Evolutionary conservation across 495 filamentous ascomycete genomes (phyloP), one percentile per base, ranked within the genome.

Genomic region (Trichoderma asperelloides): DNA sequence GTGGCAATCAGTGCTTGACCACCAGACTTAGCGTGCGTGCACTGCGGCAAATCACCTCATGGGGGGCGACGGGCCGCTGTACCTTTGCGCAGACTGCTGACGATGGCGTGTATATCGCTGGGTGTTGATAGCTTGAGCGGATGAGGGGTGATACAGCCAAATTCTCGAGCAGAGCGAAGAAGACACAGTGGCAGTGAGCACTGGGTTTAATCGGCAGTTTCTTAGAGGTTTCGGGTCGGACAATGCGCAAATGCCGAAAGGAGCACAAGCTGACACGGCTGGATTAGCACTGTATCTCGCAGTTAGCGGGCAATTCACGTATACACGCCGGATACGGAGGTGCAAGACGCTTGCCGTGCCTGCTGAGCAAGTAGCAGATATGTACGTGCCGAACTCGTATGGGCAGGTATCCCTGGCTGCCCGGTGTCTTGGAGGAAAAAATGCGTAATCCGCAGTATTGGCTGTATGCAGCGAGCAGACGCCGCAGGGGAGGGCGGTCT

Each of bases 41-140:
- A 28, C 27, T 11, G 25, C 55, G 55, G 55, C 25, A 60, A 60
- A 60, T 60, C 55, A 60, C 27, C 55, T 60, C 55, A 60, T 60
- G 18, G 55, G 16, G 16, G 55, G 55, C 55, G 55, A 60, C 55
- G 55, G 27, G 55, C 55, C 55, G 55, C 16, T 60, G 27, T 12
- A n/a, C 25, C 5, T 13, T 16, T 11, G 28, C 12, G 25, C 55
- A 28, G 27, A 60, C 18, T 12, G 25, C 25, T 60, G 55, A 60
- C 25, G 55, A 60, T 21, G 43, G 15, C 5, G 18, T 51, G 18
- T 8, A 51, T 51, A 21, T 23, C 18, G 5, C 21, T 51, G 18
- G 2, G 18, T 11, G n/a, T 6, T 21, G n/a, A 21, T 51, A 11
- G n/a, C 47, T 60, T 15, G 55, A 27, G 28, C 23, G 11, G 23